Conservation (phyloP, 31 red algal species). For the Bonnemaisonia californica region DNA sequence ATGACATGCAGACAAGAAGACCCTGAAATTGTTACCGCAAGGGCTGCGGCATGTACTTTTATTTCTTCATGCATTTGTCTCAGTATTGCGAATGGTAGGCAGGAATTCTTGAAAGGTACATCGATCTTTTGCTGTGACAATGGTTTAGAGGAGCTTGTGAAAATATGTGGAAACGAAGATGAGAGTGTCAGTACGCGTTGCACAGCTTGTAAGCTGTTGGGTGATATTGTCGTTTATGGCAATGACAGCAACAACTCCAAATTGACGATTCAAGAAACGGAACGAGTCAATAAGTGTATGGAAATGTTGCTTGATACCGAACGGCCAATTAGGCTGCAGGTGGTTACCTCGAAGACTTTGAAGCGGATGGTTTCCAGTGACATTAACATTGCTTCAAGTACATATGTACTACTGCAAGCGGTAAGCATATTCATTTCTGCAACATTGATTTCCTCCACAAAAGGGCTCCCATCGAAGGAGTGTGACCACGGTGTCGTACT, state of each 20-base stretch:
- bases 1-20: background rate
- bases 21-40: background rate
- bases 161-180: background rate
- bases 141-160: background rate
- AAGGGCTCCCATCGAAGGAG: background rate
- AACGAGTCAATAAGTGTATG: background rate
- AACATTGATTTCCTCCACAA: background rate
- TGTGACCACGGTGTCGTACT: background rate
- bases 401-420: background rate
- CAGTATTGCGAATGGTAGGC: background rate
- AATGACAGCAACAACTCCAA: background rate
- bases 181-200: background rate
- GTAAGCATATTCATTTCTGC: background rate
- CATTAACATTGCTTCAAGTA: background rate
- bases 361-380: background rate
- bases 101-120: background rate
- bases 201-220: background rate
- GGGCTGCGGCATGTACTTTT: background rate
- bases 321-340: background rate
- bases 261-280: background rate
- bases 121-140: background rate
- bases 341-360: background rate
- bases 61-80: background rate
- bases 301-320: background rate
- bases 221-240: background rate